These are phyloP conservation scores for Ampelomyces quisqualis DNA, from an alignment of 2,329 filamentous ascomycete species.

Conservation along the genomic window DNA sequence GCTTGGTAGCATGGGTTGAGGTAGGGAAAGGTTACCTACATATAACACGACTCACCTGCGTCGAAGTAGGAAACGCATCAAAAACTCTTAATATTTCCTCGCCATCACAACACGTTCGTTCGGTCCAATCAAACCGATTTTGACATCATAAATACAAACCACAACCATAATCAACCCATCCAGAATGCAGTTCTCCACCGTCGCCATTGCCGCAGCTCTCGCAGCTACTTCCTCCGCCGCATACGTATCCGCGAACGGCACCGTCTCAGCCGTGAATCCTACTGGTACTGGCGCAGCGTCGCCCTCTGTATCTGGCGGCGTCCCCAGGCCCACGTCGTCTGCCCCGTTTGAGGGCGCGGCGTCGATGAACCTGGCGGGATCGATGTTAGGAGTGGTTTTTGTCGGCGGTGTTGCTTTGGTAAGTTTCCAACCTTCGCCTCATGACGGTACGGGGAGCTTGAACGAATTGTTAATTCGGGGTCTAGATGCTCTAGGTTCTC, in stretches of 20 bases:
- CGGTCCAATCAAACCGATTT: no score
- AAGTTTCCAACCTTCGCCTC: conserved; percentile 3
- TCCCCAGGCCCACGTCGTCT: no score
- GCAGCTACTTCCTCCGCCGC: conserved; percentile 31
- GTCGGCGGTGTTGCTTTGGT: conserved; percentile 38
- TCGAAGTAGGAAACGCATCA: no score
- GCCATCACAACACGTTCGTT: no score
- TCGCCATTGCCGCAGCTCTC: conserved; percentile 24
- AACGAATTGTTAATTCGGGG: no score
- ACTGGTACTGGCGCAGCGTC: conserved; percentile 12
- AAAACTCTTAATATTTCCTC: no score
- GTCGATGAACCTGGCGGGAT: conserved; percentile 23
- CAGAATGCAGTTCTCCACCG: conserved; percentile 36
- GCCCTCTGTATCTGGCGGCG: conserved; percentile 20
- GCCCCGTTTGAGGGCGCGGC: conserved; percentile 25
- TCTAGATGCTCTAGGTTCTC: conserved; percentile 13
- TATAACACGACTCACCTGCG: no score
- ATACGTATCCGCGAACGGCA: conserved; percentile 28
- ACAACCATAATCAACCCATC: no score
- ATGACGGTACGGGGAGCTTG: background rate
- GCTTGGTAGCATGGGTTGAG: no score
- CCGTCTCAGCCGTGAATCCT: conserved; percentile 15
- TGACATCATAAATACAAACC: no score
- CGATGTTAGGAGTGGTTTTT: conserved; percentile 30
- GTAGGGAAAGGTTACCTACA: no score